Evolutionary conservation across 345 rosid genomes (phyloP), one percentile per base, ranked within the genome.

Genomic region (Populus davidiana): DNA sequence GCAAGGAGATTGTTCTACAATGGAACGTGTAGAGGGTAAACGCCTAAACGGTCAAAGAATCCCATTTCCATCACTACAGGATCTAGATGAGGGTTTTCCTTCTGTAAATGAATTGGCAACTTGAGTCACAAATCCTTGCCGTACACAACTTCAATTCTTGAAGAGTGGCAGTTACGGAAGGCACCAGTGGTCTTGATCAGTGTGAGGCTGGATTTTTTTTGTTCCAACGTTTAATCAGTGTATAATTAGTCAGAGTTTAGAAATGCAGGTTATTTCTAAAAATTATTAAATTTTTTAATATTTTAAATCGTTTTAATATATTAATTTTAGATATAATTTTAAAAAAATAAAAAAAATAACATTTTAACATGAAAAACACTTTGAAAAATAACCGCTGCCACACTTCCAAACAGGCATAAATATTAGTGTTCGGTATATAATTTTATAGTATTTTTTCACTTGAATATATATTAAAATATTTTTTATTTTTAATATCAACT

Each of bases 131-230:
- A 61, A 69, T 79, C 72, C 82, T 50, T 69, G 75, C 29, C 71
- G 75, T 80, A 75, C 82, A 75, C 78, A 80, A 75, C 82, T 44
- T 38, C 50, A 75, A 64, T 80, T 63, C 79, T 64, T 8, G 52
- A 17, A 69, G 75, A 64, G 69, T 74, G 75, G 43, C 68, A 12
- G 66, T 69, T 35, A 33, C 75, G 66, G 65, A 61, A 63, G 54
- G 75, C 54, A 74, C 69, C 43, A 35, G 5, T 47, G 25, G 50
- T 47, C 63, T 69, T 11, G 82, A 41, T 69, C 25, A 61, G 41
- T 18, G 82, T 33, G 49, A 72, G 29, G 7, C 65, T 56, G 5
- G 12, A 39, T n/a, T 21, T n/a, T n/a, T 8, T 9, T 1, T 56
- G 25, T n/a, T 56, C 5, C 27, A 56, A 12, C 20, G 8, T 18